A percentile compares a stretch with the other conserved stretches of the same genome.
phyloP scores from a whole-genome alignment of 345 rosid genomes.

The Salix koriyanagi region DNA sequence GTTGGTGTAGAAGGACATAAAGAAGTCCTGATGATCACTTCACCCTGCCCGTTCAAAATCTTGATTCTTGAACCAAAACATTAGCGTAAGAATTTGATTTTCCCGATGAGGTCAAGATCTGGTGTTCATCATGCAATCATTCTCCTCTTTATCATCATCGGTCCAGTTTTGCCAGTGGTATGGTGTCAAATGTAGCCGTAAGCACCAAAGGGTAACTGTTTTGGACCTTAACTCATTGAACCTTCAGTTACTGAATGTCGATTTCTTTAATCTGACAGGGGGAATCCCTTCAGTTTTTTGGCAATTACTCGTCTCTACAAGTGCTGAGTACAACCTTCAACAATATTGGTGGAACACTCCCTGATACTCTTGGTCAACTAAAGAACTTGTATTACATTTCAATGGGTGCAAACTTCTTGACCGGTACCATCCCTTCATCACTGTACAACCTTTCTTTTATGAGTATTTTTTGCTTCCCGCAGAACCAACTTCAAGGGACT shows the following conservation, averaged over 20 bases:
- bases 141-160: background rate
- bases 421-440: conserved; percentile 16
- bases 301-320: conserved; percentile 25
- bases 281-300: conserved; percentile 20
- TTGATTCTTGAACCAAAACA: background rate
- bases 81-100: background rate
- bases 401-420: background rate
- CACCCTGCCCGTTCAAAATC: background rate
- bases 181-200: background rate
- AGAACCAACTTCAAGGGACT: conserved; percentile 2
- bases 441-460: conserved; percentile 25
- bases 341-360: conserved; percentile 15
- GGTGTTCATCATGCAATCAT: background rate
- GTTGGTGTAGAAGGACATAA: no score
- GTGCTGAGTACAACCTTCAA: accelerated
- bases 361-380: conserved; percentile 12
- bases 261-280: conserved; percentile 20
- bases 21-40: no score
- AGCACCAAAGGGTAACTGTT: conserved; percentile 10
- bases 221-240: conserved; percentile 4
- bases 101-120: background rate
- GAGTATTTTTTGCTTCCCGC: background rate
- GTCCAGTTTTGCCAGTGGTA: conserved; percentile 12
- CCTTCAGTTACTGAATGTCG: background rate
- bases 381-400: background rate